Conservation (phyloP, 495 filamentous ascomycete genomes). For the Trichoderma orchidacearum region DNA sequence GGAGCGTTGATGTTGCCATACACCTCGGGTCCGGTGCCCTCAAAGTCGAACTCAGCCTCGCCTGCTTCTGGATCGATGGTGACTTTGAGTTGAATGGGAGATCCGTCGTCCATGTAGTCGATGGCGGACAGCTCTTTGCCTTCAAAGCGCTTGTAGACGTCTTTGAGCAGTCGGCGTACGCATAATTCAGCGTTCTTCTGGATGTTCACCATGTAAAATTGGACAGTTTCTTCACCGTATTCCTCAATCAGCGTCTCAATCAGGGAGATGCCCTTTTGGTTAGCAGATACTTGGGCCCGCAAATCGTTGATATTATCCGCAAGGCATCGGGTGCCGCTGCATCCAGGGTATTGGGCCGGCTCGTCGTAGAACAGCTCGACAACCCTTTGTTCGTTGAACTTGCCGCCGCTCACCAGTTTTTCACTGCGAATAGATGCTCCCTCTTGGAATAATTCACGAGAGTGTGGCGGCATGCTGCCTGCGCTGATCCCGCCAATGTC, state of each 20-base stretch:
- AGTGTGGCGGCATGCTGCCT: conserved; percentile 93
- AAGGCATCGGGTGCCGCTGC: conserved; percentile 78
- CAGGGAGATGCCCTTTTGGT: conserved; percentile 87
- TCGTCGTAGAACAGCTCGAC: conserved; percentile 71
- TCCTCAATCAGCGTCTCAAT: conserved; percentile 77
- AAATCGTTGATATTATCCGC: conserved; percentile 93
- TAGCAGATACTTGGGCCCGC: conserved; percentile 90
- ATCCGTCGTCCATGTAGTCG: conserved; percentile 93
- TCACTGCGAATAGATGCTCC: conserved; percentile 89
- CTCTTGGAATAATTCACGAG: conserved; percentile 85
- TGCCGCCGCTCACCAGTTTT: conserved; percentile 81
- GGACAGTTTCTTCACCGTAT: conserved; percentile 80
- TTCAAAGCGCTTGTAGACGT: conserved; percentile 61
- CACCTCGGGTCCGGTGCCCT: conserved; percentile 81
- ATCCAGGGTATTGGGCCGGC: conserved; percentile 74
- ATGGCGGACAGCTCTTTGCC: conserved; percentile 60
- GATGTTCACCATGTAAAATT: conserved; percentile 92
- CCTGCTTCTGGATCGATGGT: conserved; percentile 72
- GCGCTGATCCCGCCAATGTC: conserved; percentile 95
- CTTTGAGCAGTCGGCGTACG: conserved; percentile 74
- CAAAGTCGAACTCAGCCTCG: conserved; percentile 84
- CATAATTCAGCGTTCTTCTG: conserved; percentile 83
- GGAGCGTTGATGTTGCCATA: conserved; percentile 95
- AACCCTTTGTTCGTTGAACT: conserved; percentile 80
- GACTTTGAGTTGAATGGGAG: conserved; percentile 71